Percentiles rank a stretch among this genome's conserved stretches.
Evolutionary conservation across 306 rosid species (phyloP).

Genomic region (Sechiopsis laciniata): DNA sequence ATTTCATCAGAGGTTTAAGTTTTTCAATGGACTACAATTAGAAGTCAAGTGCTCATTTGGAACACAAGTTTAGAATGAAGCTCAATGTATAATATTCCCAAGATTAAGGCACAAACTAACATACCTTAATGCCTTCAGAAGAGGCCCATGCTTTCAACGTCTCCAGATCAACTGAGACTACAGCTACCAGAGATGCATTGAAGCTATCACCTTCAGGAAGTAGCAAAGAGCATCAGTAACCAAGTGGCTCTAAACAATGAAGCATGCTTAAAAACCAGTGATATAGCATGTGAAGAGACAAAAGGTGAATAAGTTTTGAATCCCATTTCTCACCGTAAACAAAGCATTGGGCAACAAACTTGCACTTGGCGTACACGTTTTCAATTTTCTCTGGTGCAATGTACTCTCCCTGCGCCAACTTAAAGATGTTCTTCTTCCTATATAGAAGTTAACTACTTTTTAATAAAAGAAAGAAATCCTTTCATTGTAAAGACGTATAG

Average conservation of each 20-base stretch:
- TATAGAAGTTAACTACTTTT: background rate
- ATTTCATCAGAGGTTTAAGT: background rate
- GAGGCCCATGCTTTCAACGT: constrained; percentile 76
- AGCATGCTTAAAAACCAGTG: background rate
- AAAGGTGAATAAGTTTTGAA: background rate
- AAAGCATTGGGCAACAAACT: constrained; percentile 79
- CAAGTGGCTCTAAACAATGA: background rate
- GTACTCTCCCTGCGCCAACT: constrained; percentile 99
- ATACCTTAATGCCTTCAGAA: constrained; percentile 66
- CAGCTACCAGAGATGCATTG: constrained; percentile 74
- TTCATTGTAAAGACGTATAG: background rate
- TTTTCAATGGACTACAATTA: background rate
- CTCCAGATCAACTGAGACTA: constrained; percentile 76
- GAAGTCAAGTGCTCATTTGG: background rate
- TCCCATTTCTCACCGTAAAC: constrained; percentile 60
- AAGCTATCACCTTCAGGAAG: constrained; percentile 73
- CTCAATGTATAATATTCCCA: background rate
- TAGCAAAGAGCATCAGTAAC: constrained; percentile 27
- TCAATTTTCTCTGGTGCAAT: constrained; percentile 98
- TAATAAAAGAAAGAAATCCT: constrained; percentile 3
- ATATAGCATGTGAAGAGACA: background rate
- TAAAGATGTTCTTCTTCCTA: constrained; percentile 97
- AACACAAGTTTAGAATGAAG: constrained; percentile 4
- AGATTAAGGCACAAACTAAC: background rate
- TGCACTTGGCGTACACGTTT: constrained; percentile 87